Base-by-base conservation (phyloP, 2,329 filamentous ascomycete genomes). In the Penicillium sp. region DNA sequence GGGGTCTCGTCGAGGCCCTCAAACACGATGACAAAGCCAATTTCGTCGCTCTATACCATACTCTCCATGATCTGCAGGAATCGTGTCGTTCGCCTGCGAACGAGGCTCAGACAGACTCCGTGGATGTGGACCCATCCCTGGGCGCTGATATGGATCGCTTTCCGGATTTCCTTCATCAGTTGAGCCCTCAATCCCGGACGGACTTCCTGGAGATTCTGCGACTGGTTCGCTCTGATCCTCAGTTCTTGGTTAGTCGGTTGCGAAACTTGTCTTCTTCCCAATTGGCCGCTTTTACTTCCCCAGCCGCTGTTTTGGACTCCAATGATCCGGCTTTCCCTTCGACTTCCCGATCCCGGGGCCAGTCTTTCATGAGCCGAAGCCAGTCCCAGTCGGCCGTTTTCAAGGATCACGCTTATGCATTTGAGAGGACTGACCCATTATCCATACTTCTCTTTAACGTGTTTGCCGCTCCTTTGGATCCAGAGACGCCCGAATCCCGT, bases 391-490 rank as follows among this genome's bases (percentile, higher is more conserved):
- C 77, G 75, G 61, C 80, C 63, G 78, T 81, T 60, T 86, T 90
- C 56, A 88, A 96, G 66, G 91, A 96, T 72, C 87, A 90, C 67
- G 84, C 94, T 58, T 80, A 95, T 65, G 92, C 90, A 48, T 95
- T 97, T 71, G 91, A 96, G 75, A 84, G 92, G 66, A 90, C 92
- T 68, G 91, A 96, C 71, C 88, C 92, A 9, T 79, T 97, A 47
- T 92, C 91, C 58, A 87, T 89, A 54, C 82, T 97, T 61, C 85
- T 96, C 58, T 90, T 94, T 76, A 93, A 91, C 63, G 89, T 91
- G 71, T 96, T 95, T 80, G 90, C 91, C 73, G 91, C 92, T 69
- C 92, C 90, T 16, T 85, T 90, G 57, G 90, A 89, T 27, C 88
- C 89, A 46, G 88, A 92, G 73, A 91, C 90, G 63, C 83, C 86